Conservation (phyloP, 352 stramenopile species). For the Phytophthora chlamydospora region DNA sequence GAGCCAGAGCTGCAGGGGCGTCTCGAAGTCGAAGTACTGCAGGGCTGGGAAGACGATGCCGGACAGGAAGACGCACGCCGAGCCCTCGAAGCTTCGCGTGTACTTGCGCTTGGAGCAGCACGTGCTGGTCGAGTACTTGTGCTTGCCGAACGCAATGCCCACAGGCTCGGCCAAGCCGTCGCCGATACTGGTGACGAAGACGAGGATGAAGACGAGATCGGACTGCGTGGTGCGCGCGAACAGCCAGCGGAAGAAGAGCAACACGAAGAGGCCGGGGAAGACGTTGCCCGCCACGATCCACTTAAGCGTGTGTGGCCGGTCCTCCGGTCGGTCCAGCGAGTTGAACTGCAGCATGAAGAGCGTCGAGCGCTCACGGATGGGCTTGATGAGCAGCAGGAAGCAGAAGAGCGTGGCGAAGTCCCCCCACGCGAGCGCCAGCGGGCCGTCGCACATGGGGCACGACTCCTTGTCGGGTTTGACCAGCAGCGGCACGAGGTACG, state of each 20-base stretch:
- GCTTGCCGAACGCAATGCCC: constrained; percentile 78
- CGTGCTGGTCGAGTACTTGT: constrained; percentile 85
- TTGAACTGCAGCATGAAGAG: constrained; percentile 92
- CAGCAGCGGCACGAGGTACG: constrained; percentile 81
- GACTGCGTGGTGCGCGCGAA: constrained; percentile 78
- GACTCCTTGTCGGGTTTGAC: constrained; percentile 63
- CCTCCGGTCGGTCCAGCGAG: constrained; percentile 83
- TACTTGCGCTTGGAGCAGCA: constrained; percentile 85
- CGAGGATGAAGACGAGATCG: constrained; percentile 81
- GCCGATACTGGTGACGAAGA: constrained; percentile 87
- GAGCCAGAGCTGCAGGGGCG: constrained; percentile 66
- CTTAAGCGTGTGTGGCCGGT: constrained; percentile 77
- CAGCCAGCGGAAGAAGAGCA: constrained; percentile 89
- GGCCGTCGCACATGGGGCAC: constrained; percentile 52
- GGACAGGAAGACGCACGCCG: constrained; percentile 77
- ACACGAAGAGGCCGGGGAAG: constrained; percentile 79
- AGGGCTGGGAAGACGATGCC: constrained; percentile 86
- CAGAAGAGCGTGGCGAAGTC: constrained; percentile 85
- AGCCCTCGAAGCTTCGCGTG: constrained; percentile 80
- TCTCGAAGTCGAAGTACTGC: constrained; percentile 84
- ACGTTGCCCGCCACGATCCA: constrained; percentile 87
- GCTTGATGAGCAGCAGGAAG: constrained; percentile 87
- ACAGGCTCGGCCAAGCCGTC: constrained; percentile 80
- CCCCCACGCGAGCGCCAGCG: constrained; percentile 75
- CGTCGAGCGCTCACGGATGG: constrained; percentile 75